A percentile compares a stretch with the other conserved stretches of the same genome.
Conservation (phyloP, 2,329 filamentous ascomycete species). For the Nigrospora sphaerica region DNA sequence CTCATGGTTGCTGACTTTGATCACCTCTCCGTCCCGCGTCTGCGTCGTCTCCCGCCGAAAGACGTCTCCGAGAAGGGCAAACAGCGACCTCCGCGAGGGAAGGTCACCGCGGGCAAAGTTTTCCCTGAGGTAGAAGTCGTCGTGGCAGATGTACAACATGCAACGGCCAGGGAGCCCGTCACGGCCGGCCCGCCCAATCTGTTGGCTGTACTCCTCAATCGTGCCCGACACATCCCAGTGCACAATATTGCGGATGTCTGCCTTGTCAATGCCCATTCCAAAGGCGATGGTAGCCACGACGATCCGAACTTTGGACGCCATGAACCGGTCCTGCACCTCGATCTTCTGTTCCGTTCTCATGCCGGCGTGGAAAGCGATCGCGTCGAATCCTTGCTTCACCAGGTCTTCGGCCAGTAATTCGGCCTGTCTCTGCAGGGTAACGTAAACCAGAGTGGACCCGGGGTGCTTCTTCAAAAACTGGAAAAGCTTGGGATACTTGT, state of each 20-base stretch:
- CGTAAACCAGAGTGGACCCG: constrained; percentile 54
- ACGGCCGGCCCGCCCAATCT: constrained; percentile 48
- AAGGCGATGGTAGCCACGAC: constrained; percentile 52
- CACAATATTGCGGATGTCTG: constrained; percentile 45
- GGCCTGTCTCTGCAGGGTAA: constrained; percentile 49
- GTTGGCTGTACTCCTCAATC: constrained; percentile 50
- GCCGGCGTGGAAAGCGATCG: constrained; percentile 42
- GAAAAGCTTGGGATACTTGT: constrained; percentile 37
- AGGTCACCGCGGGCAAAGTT: constrained; percentile 54
- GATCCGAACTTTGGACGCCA: constrained; percentile 35
- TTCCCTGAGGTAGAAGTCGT: constrained; percentile 52
- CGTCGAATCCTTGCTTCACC: constrained; percentile 28
- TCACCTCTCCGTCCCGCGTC: constrained; percentile 29
- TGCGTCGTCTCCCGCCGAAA: constrained; percentile 29
- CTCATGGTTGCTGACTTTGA: constrained; percentile 36
- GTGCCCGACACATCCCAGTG: constrained; percentile 45
- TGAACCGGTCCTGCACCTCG: constrained; percentile 43
- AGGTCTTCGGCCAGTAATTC: constrained; percentile 34
- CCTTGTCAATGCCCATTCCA: constrained; percentile 54
- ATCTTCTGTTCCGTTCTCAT: constrained; percentile 37
- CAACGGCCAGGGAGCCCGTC: constrained; percentile 47
- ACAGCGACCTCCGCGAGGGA: constrained; percentile 43
- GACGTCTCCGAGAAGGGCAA: constrained; percentile 40
- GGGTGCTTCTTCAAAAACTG: constrained; percentile 41
- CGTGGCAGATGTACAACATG: constrained; percentile 48